A percentile compares a stretch with the other conserved stretches of the same genome.
Evolutionary conservation across 495 filamentous ascomycete species (phyloP).

Genomic region (Penicilliopsis zonata): DNA sequence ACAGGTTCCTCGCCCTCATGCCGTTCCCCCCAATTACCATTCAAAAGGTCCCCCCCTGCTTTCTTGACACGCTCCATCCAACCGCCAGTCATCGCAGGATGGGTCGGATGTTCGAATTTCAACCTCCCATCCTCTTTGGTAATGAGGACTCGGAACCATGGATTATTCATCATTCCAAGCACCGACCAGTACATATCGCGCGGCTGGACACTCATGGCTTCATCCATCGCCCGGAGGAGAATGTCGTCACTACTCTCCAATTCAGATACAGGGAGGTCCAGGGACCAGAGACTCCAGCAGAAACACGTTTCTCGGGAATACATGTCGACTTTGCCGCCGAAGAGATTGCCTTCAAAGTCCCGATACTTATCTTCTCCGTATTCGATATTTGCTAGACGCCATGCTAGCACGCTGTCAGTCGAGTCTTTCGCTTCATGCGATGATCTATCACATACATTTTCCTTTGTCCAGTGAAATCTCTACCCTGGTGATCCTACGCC

Average conservation of each 20-base stretch:
- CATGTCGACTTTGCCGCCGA: slow-evolving; percentile 73
- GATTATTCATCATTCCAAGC: slow-evolving; percentile 97
- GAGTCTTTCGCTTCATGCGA: no score
- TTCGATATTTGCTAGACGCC: slow-evolving; percentile 68
- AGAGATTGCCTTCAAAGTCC: slow-evolving; percentile 52
- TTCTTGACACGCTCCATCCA: slow-evolving; percentile 98
- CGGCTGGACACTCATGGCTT: slow-evolving; percentile 77
- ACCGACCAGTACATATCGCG: slow-evolving; percentile 97
- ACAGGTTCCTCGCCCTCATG: slow-evolving; percentile 43
- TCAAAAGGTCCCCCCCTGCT: slow-evolving; percentile 66
- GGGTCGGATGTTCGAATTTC: slow-evolving; percentile 84
- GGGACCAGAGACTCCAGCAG: slow-evolving; percentile 91
- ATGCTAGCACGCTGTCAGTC: no score
- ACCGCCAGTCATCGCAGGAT: slow-evolving; percentile 69
- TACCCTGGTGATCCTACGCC: slow-evolving; percentile 71
- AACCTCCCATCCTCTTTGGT: slow-evolving; percentile 54
- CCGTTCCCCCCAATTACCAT: slow-evolving; percentile 81
- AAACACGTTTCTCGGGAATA: slow-evolving; percentile 70
- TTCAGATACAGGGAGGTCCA: slow-evolving; percentile 54
- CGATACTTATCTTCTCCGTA: slow-evolving; percentile 87
- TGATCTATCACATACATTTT: slow-evolving; percentile 24
- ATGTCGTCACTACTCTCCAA: slow-evolving; percentile 58
- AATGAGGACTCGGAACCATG: slow-evolving; percentile 82
- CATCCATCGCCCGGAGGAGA: slow-evolving; percentile 83
- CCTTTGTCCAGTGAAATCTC: slow-evolving; percentile 83